Conservation (phyloP, 2,329 filamentous ascomycete genomes). For the Microsporum audouinii region DNA sequence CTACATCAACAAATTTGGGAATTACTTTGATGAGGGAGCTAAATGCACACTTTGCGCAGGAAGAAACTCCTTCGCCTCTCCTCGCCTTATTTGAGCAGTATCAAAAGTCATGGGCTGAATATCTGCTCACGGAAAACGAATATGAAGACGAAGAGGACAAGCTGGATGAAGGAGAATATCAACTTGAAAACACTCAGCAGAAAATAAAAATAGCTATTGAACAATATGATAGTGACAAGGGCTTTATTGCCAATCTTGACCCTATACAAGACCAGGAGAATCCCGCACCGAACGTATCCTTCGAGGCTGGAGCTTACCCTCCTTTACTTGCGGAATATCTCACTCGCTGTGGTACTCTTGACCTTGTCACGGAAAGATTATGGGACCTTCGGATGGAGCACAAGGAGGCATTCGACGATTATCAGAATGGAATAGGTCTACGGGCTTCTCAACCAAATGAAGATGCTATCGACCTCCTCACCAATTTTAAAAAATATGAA, state of each 20-base stretch:
- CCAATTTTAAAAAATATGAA: constrained; percentile 17
- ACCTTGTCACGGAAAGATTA: constrained; percentile 6
- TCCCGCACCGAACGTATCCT: neutral
- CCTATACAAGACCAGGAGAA: neutral
- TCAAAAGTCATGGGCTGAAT: constrained; percentile 16
- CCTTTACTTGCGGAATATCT: constrained; percentile 8
- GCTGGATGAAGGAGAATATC: constrained; percentile 20
- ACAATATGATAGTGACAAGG: neutral
- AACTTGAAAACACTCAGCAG: constrained; percentile 16
- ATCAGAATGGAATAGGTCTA: neutral
- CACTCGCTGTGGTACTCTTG: constrained; percentile 2
- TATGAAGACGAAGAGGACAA: constrained; percentile 20
- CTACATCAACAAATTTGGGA: constrained; percentile 17
- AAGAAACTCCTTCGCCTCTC: constrained; percentile 5
- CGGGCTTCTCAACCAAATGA: neutral
- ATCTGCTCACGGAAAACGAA: constrained; percentile 18
- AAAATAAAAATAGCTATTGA: constrained; percentile 10
- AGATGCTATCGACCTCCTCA: constrained; percentile 17
- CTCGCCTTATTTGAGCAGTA: constrained; percentile 15
- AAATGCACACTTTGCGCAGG: constrained; percentile 12
- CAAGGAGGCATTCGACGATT: constrained; percentile 3
- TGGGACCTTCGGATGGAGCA: constrained; percentile 7
- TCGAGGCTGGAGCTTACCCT: neutral
- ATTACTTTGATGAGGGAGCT: constrained; percentile 17
- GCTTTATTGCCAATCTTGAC: neutral